A percentile compares a stretch with the other conserved stretches of the same genome.
Evolutionary conservation across 2,329 filamentous ascomycete genomes (phyloP).

Genomic region (Aspergillus intermedius): DNA sequence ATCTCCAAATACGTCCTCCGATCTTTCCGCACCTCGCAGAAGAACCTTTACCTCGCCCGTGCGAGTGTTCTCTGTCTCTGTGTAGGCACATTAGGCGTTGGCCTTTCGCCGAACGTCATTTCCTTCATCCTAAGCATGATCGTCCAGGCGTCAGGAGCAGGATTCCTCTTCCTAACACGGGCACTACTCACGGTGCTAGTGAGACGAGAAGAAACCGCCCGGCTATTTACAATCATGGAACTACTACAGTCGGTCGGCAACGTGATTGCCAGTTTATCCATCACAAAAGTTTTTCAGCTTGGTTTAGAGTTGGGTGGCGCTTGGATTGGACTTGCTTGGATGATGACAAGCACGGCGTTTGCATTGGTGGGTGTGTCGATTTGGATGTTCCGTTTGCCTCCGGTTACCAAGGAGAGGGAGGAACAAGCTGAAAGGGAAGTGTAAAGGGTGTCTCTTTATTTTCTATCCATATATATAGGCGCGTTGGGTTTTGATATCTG

Average conservation of each 20-base stretch:
- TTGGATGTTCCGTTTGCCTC: constrained; percentile 21
- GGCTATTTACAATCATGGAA: constrained; percentile 45
- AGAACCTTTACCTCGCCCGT: constrained; percentile 43
- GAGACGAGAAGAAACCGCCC: constrained; percentile 42
- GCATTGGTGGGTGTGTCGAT: constrained; percentile 23
- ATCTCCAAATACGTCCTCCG: constrained; percentile 34
- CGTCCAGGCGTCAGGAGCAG: constrained; percentile 44
- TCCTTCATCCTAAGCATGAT: constrained; percentile 41
- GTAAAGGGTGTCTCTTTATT: neutral
- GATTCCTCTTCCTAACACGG: constrained; percentile 42
- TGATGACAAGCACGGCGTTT: constrained; percentile 33
- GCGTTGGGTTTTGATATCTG: neutral
- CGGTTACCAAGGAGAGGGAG: neutral
- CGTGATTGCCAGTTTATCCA: constrained; percentile 42
- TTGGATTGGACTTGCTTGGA: constrained; percentile 46
- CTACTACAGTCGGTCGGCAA: constrained; percentile 44
- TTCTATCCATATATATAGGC: neutral
- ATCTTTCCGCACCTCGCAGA: constrained; percentile 32
- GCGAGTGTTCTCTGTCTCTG: constrained; percentile 40
- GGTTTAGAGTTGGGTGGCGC: constrained; percentile 41
- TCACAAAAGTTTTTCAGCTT: constrained; percentile 42
- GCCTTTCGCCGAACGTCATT: constrained; percentile 37
- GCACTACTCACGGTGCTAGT: constrained; percentile 45
- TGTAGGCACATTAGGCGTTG: constrained; percentile 42
- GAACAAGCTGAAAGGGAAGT: neutral